Conservation (phyloP, 2,329 filamentous ascomycete genomes). For the Ramularia collo-cygni region DNA sequence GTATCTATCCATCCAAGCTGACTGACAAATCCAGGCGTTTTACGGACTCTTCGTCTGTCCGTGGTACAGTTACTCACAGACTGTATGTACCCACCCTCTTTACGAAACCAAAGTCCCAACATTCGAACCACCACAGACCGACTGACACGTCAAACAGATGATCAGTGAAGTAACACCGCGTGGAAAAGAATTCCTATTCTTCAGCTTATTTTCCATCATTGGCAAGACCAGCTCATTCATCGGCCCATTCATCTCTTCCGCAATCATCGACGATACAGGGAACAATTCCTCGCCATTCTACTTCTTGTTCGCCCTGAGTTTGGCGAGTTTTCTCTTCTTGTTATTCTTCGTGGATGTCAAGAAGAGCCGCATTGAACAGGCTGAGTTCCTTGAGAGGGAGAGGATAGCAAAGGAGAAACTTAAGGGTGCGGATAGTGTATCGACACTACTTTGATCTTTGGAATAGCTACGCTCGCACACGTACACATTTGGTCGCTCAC, state of each 20-base stretch:
- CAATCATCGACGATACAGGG: conserved; percentile 56
- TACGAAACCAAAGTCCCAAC: too few species aligned
- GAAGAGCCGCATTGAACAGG: conserved; percentile 55
- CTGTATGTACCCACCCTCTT: conserved; percentile 30
- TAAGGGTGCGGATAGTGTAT: not conserved
- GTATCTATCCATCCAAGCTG: conserved; percentile 35
- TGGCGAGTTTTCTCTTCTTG: conserved; percentile 49
- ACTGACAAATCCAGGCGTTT: too few species aligned
- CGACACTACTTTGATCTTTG: too few species aligned
- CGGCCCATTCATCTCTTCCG: conserved; percentile 60
- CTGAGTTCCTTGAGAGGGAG: conserved; percentile 43
- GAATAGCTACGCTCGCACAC: too few species aligned
- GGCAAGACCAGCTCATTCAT: conserved; percentile 64
- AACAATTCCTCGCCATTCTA: conserved; percentile 59
- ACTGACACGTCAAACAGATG: too few species aligned
- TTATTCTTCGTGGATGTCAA: conserved; percentile 53
- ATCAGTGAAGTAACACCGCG: conserved; percentile 62
- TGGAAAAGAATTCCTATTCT: conserved; percentile 65
- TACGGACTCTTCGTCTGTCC: conserved; percentile 62
- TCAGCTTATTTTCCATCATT: conserved; percentile 61
- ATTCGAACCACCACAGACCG: too few species aligned
- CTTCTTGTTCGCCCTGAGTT: conserved; percentile 54
- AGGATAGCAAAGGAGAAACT: conserved; percentile 20
- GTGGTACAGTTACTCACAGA: conserved; percentile 65
- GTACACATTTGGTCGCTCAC: too few species aligned